Evolutionary conservation across 345 rosid genomes (phyloP), one percentile per base, ranked within the genome.

Genomic region (Pseudoturritis turrita): DNA sequence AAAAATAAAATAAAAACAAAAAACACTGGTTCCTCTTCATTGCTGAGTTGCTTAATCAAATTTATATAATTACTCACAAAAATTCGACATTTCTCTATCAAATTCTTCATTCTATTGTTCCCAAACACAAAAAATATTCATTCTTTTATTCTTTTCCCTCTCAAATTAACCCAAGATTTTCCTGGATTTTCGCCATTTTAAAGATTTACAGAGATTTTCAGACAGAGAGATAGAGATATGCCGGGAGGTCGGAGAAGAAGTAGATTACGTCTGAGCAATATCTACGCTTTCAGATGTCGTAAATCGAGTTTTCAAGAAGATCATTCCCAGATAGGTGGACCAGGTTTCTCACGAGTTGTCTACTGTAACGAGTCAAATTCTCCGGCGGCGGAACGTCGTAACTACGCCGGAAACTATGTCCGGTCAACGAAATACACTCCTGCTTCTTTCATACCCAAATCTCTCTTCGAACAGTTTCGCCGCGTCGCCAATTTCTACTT

Each of bases 391-490:
- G 78, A 79, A 68, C 58, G 79, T 12, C 78, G 46, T 26, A 81
- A 75, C 68, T 89, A 91, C 76, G 70, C 28, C 10, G 80, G 72
- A 10, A 95, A 95, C 77, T 89, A 88, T 57, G 88, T 91, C 66
- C 84, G 88, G 46, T 88, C 93, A 58, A 91, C 99, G 0, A 95
- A 95, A 81, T 95, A 95, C 61, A 89, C 91, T 0, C 73, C 78
- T 0, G 85, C 90, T 29, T 83, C 99, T 0, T 95, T 95, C 78
- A 50, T 95, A 14, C 97, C 97, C 1, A 95, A 86, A 74, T 85
- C 97, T 0, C 58, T 95, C 63, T 95, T 89, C 43, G 98, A 95
- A 82, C 99, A 95, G 72, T 95, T 95, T 81, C 85, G 98, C 81
- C 82, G 99, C 57, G 97, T 86, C 10, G 99, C 99, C 33, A 95